Evolutionary conservation across 2,329 filamentous ascomycete genomes (phyloP), one percentile per base, ranked within the genome.

Genomic region (Verticillium zaregamsianum): DNA sequence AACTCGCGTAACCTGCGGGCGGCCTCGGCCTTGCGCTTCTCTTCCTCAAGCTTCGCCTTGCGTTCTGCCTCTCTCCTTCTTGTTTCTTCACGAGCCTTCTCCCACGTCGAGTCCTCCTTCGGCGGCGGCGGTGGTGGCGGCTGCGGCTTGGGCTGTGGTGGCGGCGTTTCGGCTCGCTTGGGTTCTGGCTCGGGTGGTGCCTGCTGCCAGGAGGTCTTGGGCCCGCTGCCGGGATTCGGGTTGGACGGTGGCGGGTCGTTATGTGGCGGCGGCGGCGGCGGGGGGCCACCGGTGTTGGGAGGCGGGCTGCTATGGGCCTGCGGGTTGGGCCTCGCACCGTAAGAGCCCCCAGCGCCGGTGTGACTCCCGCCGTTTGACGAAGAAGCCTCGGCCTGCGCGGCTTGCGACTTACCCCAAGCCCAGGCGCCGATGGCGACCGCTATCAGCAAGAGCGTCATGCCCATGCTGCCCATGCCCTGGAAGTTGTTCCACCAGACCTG

Each of bases 341-440:
- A 61, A 57, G 63, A 66, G n/a, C 60, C 60, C 14, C 63, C 59
- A 5, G 60, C 60, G 11, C 64, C 45, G 54, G 40, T 49, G 55
- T 64, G 60, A 60, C 60, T 56, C 37, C 69, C 59, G 33, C 61
- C 35, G 23, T 63, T 60, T 25, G 64, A 56, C 17, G 67, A 89
- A 79, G 54, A 55, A 17, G 54, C 54, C 25, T 31, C 54, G 54
- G 54, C 54, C 14, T 32, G 23, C 59, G 65, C 61, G 25, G 25
- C 49, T 14, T 66, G 64, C 14, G 63, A 66, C 40, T 65, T 65
- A 7, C 64, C 64, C 64, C 63, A 65, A 2, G 88, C 86, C 92
- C 93, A 97, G 3, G 90, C 91, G 9, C 86, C 88, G 32, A 95
- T 77, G 5, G 88, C 92, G 31, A 96, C 88, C 6, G 86, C 86